Conservation (phyloP, 208 protist genomes). For the Leishmania tropica region DNA sequence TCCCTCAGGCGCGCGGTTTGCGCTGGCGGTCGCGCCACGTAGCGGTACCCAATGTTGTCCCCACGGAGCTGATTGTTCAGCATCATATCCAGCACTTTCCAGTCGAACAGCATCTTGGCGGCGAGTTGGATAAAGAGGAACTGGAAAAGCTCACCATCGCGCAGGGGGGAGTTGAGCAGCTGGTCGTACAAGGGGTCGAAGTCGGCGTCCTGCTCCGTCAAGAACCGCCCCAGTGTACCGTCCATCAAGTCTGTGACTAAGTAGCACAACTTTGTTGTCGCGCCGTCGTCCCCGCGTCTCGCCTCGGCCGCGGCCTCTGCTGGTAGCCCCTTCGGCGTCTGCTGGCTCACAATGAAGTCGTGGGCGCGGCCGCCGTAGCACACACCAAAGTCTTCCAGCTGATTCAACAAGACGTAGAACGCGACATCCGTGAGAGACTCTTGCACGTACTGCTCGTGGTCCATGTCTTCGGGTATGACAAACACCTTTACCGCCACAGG, state of each 20-base stretch:
- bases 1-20: slow-evolving; percentile 12
- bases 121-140: slow-evolving; percentile 83
- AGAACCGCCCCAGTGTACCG: slow-evolving; percentile 81
- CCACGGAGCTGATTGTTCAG: slow-evolving; percentile 84
- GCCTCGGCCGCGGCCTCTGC: slow-evolving; percentile 49
- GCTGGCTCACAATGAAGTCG: slow-evolving; percentile 79
- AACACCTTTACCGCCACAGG: slow-evolving; percentile 89
- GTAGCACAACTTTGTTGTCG: slow-evolving; percentile 71
- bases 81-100: slow-evolving; percentile 83
- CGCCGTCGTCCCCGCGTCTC: slow-evolving; percentile 27
- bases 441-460: slow-evolving; percentile 70
- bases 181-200: slow-evolving; percentile 87
- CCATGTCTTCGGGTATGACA: slow-evolving; percentile 62
- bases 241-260: slow-evolving; percentile 85
- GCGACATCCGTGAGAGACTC: slow-evolving; percentile 84
- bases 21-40: slow-evolving; percentile 24
- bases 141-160: slow-evolving; percentile 80
- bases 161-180: slow-evolving; percentile 72
- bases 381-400: slow-evolving; percentile 70
- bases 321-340: slow-evolving; percentile 51
- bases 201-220: slow-evolving; percentile 70
- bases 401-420: slow-evolving; percentile 83
- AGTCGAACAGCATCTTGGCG: slow-evolving; percentile 74
- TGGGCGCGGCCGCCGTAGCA: slow-evolving; percentile 51
- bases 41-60: slow-evolving; percentile 83